Evolutionary conservation across 2,329 filamentous ascomycete genomes (phyloP).

Genomic region (Podosphaera aphanis): DNA sequence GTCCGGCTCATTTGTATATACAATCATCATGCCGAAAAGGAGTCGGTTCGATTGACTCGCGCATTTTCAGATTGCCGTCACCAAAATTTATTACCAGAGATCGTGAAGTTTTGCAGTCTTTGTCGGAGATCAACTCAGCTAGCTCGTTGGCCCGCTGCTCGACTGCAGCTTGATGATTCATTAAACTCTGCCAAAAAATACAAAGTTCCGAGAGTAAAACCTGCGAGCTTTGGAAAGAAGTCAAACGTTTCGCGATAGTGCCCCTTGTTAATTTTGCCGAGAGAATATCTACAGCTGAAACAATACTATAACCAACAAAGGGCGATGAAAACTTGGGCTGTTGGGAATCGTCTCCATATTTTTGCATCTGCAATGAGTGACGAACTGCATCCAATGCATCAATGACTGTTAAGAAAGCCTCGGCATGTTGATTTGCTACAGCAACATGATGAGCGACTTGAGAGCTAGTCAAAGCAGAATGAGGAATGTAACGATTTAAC

Average conservation of each 20-base stretch:
- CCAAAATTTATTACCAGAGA: neutral
- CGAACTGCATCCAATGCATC: slow-evolving; percentile 20
- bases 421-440: slow-evolving; percentile 27
- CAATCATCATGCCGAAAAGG: too few species aligned
- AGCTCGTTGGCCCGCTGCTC: slow-evolving; percentile 9
- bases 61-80: neutral
- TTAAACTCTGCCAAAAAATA: slow-evolving; percentile 34
- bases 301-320: slow-evolving; percentile 35
- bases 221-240: slow-evolving; percentile 28
- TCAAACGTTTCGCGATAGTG: slow-evolving; percentile 27
- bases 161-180: slow-evolving; percentile 19
- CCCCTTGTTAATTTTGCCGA: slow-evolving; percentile 32
- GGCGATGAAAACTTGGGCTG: slow-evolving; percentile 26
- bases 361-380: neutral
- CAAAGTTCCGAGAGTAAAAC: slow-evolving; percentile 31
- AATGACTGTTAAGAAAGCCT: slow-evolving; percentile 25
- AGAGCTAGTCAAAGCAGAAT: slow-evolving; percentile 20
- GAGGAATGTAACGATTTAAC: slow-evolving; percentile 35
- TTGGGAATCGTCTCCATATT: neutral
- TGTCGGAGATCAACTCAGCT: slow-evolving; percentile 3
- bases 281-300: slow-evolving; percentile 42
- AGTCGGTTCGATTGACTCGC: neutral
- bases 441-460: slow-evolving; percentile 23
- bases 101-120: neutral
- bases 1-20: too few species aligned